Percentiles rank a stretch among this genome's conserved stretches.
These are phyloP conservation scores for Anisodus tanguticus DNA, from an alignment of 257 asterid species.

Conservation along the genomic window DNA sequence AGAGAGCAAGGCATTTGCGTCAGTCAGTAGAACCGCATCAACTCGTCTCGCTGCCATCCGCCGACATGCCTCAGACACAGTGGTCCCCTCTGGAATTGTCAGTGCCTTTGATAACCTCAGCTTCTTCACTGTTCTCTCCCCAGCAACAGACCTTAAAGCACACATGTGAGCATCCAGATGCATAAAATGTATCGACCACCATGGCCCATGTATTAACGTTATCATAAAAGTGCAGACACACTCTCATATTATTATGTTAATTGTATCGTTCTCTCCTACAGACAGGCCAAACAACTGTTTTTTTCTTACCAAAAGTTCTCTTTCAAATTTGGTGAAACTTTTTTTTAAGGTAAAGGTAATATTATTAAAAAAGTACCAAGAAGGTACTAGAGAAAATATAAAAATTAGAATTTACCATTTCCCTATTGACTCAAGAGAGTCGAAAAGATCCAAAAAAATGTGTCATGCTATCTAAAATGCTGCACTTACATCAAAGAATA, in stretches of 20 bases:
- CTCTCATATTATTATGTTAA: not conserved
- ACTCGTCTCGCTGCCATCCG: conserved; percentile 92
- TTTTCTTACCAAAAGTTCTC: not conserved
- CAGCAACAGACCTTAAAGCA: conserved; percentile 54
- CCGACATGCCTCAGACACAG: conserved; percentile 91
- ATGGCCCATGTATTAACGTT: not conserved
- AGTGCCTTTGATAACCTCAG: conserved; percentile 90
- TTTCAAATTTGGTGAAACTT: not conserved
- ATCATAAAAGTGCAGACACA: conserved; percentile 11
- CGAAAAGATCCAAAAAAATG: not conserved
- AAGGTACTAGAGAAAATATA: conserved; percentile 6
- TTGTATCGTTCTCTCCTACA: not conserved
- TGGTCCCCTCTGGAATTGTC: conserved; percentile 92
- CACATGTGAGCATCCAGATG: not conserved
- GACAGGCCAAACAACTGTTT: not conserved
- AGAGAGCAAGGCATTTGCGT: conserved; percentile 89
- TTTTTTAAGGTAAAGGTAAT: not conserved
- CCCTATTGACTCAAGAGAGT: not conserved
- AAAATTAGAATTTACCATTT: not conserved
- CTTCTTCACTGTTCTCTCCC: conserved; percentile 96
- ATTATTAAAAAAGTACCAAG: not conserved
- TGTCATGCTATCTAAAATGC: not conserved
- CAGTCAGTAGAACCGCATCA: conserved; percentile 91
- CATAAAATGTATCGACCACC: not conserved
- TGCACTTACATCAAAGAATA: not conserved